Conservation (phyloP, 306 rosid genomes). For the Medicago ruthenica region DNA sequence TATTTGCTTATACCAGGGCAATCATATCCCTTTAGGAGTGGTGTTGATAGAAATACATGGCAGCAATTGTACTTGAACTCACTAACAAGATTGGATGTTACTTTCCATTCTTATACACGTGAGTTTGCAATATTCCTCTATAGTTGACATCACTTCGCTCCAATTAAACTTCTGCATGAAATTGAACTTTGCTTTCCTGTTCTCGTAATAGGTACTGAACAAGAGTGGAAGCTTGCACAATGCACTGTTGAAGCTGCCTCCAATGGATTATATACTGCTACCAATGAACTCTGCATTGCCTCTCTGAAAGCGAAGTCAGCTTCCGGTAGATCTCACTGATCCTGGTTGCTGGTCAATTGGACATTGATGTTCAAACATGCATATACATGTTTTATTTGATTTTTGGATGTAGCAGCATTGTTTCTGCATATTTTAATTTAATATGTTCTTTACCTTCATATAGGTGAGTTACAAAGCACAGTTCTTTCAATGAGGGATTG, state of each 20-base stretch:
- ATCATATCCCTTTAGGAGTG: constrained; percentile 60
- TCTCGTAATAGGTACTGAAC: constrained; percentile 77
- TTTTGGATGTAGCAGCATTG: constrained; percentile 17
- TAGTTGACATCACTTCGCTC: constrained; percentile 32
- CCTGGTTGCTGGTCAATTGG: constrained; percentile 23
- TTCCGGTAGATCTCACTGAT: constrained; percentile 64
- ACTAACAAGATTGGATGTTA: constrained; percentile 74
- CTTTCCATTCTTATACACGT: constrained; percentile 84
- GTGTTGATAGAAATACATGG: constrained; percentile 79
- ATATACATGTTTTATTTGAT: constrained; percentile 34
- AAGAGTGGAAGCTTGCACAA: constrained; percentile 95
- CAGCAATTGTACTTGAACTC: constrained; percentile 83
- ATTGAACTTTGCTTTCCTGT: constrained; percentile 42
- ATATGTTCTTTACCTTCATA: constrained; percentile 36
- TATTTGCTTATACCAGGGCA: constrained; percentile 69
- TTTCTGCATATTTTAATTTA: constrained; percentile 33
- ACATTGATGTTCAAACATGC: constrained; percentile 27
- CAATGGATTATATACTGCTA: constrained; percentile 71
- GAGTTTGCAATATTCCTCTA: constrained; percentile 50
- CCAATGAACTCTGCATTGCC: constrained; percentile 75
- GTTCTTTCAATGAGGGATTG: constrained; percentile 88
- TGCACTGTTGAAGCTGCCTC: constrained; percentile 89
- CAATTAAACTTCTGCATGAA: constrained; percentile 32
- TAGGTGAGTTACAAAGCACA: constrained; percentile 84
- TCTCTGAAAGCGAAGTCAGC: constrained; percentile 86